Conservation (phyloP, 805 yeast genomes). For the Saccharomycopsis sp. region DNA sequence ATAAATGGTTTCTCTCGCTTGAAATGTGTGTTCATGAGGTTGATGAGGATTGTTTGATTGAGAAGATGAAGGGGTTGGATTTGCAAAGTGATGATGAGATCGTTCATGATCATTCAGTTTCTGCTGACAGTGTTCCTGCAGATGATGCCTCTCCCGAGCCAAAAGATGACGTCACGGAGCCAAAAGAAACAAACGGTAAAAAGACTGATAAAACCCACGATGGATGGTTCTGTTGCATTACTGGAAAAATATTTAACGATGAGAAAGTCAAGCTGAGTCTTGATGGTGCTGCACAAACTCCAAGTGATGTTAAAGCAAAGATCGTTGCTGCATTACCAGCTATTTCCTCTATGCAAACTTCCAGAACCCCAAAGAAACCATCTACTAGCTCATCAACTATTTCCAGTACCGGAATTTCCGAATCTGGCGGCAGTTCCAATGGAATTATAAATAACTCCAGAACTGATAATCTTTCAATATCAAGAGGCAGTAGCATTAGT, state of each 20-base stretch:
- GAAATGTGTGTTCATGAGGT: constrained; percentile 54
- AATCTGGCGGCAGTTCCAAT: background rate
- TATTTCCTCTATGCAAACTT: background rate
- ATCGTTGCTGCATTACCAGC: background rate
- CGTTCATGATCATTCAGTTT: background rate
- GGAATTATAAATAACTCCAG: background rate
- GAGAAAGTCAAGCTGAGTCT: background rate
- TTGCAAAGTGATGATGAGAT: background rate
- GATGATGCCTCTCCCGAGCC: background rate
- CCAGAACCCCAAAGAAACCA: background rate
- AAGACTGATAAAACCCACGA: background rate
- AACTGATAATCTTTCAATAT: background rate
- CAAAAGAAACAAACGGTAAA: background rate
- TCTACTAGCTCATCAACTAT: background rate
- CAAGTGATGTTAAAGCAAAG: background rate
- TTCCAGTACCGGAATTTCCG: background rate
- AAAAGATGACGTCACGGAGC: too few relatives aligned
- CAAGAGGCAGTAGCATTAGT: background rate
- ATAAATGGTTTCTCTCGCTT: constrained; percentile 54
- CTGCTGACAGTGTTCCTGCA: background rate
- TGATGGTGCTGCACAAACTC: background rate
- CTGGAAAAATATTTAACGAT: background rate
- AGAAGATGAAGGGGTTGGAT: background rate
- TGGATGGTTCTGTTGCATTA: constrained; percentile 1
- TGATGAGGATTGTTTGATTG: constrained; percentile 15